Evolutionary conservation across 1,284 basidiomycete species (phyloP).

Genomic region (Cerrena zonata): DNA sequence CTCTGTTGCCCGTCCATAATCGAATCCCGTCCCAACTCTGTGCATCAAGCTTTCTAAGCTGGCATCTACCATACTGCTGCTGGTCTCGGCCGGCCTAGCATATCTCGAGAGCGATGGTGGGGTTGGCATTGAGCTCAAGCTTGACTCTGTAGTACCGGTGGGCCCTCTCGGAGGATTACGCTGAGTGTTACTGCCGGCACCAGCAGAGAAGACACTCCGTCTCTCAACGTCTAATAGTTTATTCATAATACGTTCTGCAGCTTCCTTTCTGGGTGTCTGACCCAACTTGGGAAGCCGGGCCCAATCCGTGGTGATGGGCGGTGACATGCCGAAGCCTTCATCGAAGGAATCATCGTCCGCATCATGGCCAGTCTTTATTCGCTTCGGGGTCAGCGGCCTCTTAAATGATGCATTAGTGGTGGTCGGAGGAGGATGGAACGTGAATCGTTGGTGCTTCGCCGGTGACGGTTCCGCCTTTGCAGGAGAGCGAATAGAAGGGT

Average conservation of each 20-base stretch:
- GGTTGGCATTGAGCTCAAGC: conserved; percentile 58
- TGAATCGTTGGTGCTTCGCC: not conserved
- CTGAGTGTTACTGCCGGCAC: conserved; percentile 2
- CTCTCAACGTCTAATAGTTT: conserved; percentile 43
- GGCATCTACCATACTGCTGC: conserved; percentile 28
- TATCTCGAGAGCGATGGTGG: conserved; percentile 66
- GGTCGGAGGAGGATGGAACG: conserved; percentile 1
- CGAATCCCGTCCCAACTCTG: conserved; percentile 38
- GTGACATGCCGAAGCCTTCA: conserved; percentile 77
- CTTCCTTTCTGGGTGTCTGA: conserved; percentile 55
- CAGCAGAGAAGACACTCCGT: conserved; percentile 17
- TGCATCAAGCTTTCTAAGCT: conserved; percentile 49
- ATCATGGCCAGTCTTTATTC: conserved; percentile 12
- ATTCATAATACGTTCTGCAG: conserved; percentile 59
- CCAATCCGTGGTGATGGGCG: conserved; percentile 80
- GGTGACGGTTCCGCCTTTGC: not conserved
- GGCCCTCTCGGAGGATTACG: conserved; percentile 8
- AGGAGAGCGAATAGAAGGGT: conserved; percentile 36
- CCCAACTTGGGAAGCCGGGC: conserved; percentile 57
- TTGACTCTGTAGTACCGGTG: conserved; percentile 39
- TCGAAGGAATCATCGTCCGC: conserved; percentile 39
- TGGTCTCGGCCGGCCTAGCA: conserved; percentile 39
- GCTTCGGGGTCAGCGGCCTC: conserved; percentile 23
- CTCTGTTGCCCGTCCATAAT: not conserved
- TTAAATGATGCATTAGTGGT: not conserved